phyloP scores from a whole-genome alignment of 371 early-diverging fungal species.

The Lichtheimia corymbifera region DNA sequence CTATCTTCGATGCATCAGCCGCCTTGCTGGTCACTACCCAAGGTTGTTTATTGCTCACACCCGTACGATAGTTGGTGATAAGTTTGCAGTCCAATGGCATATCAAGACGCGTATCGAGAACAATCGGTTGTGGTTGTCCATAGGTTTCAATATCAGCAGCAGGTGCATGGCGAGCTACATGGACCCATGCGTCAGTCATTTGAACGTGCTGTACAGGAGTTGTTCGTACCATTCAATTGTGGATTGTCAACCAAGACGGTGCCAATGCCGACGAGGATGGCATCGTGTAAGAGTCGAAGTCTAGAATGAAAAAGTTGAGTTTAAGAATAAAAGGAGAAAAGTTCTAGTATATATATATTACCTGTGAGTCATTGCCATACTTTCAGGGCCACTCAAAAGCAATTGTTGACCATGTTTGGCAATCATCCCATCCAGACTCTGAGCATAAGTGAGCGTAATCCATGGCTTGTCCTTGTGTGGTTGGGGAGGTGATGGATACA shows the following conservation, averaged over 20 bases:
- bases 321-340: neutral
- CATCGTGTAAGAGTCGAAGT: conserved; percentile 76
- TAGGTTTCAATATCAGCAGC: conserved; percentile 2
- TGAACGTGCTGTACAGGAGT: neutral
- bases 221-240: conserved; percentile 64
- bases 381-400: conserved; percentile 65
- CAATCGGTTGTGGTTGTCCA: conserved; percentile 78
- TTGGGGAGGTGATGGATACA: neutral
- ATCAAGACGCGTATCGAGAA: conserved; percentile 72
- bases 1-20: neutral
- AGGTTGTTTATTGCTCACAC: conserved; percentile 25
- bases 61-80: conserved; percentile 25
- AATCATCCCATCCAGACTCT: conserved; percentile 89
- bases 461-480: conserved; percentile 7
- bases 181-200: neutral
- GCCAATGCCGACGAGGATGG: conserved; percentile 87
- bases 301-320: conserved; percentile 26
- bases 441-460: conserved; percentile 86
- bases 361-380: conserved; percentile 80
- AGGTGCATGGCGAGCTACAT: conserved; percentile 26
- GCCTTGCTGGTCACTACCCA: conserved; percentile 30
- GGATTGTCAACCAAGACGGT: conserved; percentile 89
- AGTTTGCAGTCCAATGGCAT: conserved; percentile 31
- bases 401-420: conserved; percentile 65
- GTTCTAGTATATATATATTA: conserved; percentile 14